Evolutionary conservation across 2,329 filamentous ascomycete genomes (phyloP).

Genomic region (Fusarium anguioides): DNA sequence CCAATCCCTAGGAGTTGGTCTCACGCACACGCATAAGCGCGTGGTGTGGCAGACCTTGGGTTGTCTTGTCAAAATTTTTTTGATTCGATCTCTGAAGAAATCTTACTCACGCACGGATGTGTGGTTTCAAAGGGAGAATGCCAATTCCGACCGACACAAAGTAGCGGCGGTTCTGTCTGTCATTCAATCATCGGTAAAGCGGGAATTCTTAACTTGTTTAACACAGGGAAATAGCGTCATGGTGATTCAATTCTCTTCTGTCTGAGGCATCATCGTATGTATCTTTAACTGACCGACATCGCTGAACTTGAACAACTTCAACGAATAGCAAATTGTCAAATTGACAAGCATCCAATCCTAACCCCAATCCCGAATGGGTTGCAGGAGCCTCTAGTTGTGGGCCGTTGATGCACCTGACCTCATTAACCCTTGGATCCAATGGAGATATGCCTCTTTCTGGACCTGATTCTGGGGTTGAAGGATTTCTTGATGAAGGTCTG

Average conservation of each 20-base stretch:
- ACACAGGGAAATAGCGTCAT: conserved; percentile 30
- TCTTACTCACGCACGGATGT: neutral
- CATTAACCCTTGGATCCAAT: conserved; percentile 33
- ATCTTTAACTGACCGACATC: conserved; percentile 24
- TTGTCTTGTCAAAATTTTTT: conserved; percentile 7
- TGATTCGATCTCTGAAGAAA: conserved; percentile 21
- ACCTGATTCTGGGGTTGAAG: conserved; percentile 28
- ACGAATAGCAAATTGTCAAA: conserved; percentile 34
- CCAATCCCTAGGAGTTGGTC: conserved; percentile 25
- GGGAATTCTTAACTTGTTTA: neutral
- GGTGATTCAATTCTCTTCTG: conserved; percentile 39
- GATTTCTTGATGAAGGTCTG: conserved; percentile 26
- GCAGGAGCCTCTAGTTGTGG: conserved; percentile 42
- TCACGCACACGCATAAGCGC: conserved; percentile 33
- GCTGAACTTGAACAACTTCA: conserved; percentile 18
- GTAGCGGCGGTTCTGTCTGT: too few species aligned
- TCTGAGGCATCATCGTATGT: neutral
- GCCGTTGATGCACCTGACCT: conserved; percentile 44
- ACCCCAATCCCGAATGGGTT: conserved; percentile 35
- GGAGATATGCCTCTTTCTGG: conserved; percentile 43
- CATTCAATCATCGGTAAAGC: neutral
- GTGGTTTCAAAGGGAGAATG: neutral
- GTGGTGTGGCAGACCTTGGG: conserved; percentile 28
- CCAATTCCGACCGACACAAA: conserved; percentile 21
- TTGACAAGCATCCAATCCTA: conserved; percentile 29